A percentile compares a stretch with the other conserved stretches of the same genome.
Evolutionary conservation across 495 filamentous ascomycete genomes (phyloP).

Genomic region (Aspergillus diversus): DNA sequence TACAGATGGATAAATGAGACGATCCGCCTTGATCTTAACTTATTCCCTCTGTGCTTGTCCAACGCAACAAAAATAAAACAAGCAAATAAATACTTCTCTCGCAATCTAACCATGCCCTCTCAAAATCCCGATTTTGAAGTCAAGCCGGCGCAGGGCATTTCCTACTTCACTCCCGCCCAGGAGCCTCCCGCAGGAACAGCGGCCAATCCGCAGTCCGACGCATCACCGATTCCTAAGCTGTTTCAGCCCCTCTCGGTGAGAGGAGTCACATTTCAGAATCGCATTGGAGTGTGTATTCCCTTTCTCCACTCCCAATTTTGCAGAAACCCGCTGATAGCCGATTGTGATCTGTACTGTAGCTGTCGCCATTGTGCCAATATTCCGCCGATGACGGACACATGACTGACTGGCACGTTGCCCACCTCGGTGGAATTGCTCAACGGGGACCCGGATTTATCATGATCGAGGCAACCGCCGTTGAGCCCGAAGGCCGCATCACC

Average conservation of each 20-base stretch:
- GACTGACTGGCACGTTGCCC: conserved; percentile 65
- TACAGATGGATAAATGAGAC: background rate
- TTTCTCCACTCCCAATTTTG: background rate
- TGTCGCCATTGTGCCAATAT: conserved; percentile 72
- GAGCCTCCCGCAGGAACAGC: conserved; percentile 69
- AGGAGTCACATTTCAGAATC: conserved; percentile 62
- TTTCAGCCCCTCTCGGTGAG: conserved; percentile 67
- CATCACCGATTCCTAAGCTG: conserved; percentile 62
- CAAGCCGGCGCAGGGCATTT: conserved; percentile 38
- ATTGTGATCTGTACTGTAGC: conserved; percentile 28
- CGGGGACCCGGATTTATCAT: conserved; percentile 71
- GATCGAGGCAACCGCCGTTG: conserved; percentile 76
- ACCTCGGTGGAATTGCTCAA: conserved; percentile 60
- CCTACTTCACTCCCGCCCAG: conserved; percentile 73
- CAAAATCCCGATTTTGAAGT: conserved; percentile 5
- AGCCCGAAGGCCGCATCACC: conserved; percentile 75
- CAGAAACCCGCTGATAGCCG: background rate
- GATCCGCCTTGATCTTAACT: conserved; percentile 9
- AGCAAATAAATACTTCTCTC: background rate
- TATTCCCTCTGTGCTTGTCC: background rate
- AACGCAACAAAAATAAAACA: background rate
- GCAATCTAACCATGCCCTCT: conserved; percentile 3
- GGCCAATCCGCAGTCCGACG: conserved; percentile 59
- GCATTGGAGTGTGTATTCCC: conserved; percentile 52
- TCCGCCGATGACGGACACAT: conserved; percentile 64